Evolutionary conservation across 495 filamentous ascomycete species (phyloP), one percentile per base, ranked within the genome.

Genomic region (Entonaema liquescens): DNA sequence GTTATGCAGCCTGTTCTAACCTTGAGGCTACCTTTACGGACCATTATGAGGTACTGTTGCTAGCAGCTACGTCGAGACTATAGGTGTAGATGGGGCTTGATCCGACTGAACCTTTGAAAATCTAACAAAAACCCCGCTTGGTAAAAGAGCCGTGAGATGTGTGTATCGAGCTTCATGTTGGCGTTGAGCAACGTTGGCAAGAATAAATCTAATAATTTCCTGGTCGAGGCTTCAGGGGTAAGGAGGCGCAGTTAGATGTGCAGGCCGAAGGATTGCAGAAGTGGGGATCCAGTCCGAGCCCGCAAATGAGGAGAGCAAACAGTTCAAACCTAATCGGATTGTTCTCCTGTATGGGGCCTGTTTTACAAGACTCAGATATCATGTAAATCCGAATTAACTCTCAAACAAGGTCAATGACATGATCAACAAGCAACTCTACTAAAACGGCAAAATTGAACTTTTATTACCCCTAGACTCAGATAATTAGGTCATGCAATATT

Each of bases 1-100:
- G 72, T 77, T 28, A 60, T 21, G 54, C 74, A 77, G 8, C 74
- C 72, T 9, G 72, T 77, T 49, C 64, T 55, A 26, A 73, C 74
- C 44, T 77, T 77, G 25, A 59, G 7, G 26, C 62, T 73, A 25
- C 74, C 74, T 55, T 77, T 75, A 29, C 74, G 74, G 58, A 62
- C 19, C 74, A 74, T 76, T 23, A 31, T 31, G 19, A 21, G 21
- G 36, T 56, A 25, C 1, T 50, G 6, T 7, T 44, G 7, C 17
- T 21, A 47, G 19, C 2, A 47, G 54, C 12, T 23, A n/a, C 35
- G 40, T 33, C 25, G 26, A 38, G 23, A 28, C 57, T 19, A 59
- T 13, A 44, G 28, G 36, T 5, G 28, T 36, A 36, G 49, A 38
- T 31, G 47, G 56, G 31, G 57, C 28, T 47, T 19, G 29, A 49